A percentile compares a stretch with the other conserved stretches of the same genome.
These are phyloP conservation scores for Nicotiana sylvestris DNA, from an alignment of 257 asterid species.

Conservation along the genomic window DNA sequence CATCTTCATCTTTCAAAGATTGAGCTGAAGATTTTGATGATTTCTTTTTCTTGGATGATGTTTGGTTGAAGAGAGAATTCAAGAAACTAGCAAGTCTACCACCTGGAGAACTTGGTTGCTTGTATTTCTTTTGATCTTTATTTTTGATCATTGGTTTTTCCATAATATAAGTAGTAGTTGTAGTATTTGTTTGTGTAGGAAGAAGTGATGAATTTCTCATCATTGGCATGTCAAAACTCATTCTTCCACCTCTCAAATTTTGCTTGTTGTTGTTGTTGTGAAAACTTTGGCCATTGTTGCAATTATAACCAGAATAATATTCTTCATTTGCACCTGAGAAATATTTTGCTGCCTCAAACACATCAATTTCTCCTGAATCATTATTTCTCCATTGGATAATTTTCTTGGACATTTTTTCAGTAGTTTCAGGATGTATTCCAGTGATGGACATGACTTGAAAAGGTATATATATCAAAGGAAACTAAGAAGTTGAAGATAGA, in stretches of 20 bases:
- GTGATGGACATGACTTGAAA: slow-evolving; percentile 29
- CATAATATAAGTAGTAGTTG: slow-evolving; percentile 11
- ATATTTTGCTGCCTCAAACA: slow-evolving; percentile 77
- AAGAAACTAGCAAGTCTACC: slow-evolving; percentile 66
- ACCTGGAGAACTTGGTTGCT: slow-evolving; percentile 90
- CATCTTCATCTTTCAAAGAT: slow-evolving; percentile 32
- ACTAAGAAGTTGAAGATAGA: neutral
- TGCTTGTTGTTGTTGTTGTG: slow-evolving; percentile 21
- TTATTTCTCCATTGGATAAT: slow-evolving; percentile 43
- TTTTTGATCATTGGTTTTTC: slow-evolving; percentile 19
- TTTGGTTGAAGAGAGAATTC: slow-evolving; percentile 64
- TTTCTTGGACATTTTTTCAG: slow-evolving; percentile 33
- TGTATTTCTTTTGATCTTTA: slow-evolving; percentile 41
- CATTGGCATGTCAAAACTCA: slow-evolving; percentile 60
- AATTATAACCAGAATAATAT: slow-evolving; percentile 11
- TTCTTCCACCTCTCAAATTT: slow-evolving; percentile 30
- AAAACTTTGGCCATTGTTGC: neutral
- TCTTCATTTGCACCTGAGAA: slow-evolving; percentile 54
- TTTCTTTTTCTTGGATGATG: slow-evolving; percentile 54
- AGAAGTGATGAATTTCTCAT: slow-evolving; percentile 20
- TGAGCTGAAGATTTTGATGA: slow-evolving; percentile 15
- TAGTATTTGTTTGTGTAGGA: slow-evolving; percentile 10
- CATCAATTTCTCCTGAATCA: slow-evolving; percentile 70
- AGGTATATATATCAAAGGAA: neutral
- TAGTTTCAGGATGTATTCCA: slow-evolving; percentile 18